A percentile compares a stretch with the other conserved stretches of the same genome.
Evolutionary conservation across 805 yeast species (phyloP).

Genomic region (Candida wancherniae): DNA sequence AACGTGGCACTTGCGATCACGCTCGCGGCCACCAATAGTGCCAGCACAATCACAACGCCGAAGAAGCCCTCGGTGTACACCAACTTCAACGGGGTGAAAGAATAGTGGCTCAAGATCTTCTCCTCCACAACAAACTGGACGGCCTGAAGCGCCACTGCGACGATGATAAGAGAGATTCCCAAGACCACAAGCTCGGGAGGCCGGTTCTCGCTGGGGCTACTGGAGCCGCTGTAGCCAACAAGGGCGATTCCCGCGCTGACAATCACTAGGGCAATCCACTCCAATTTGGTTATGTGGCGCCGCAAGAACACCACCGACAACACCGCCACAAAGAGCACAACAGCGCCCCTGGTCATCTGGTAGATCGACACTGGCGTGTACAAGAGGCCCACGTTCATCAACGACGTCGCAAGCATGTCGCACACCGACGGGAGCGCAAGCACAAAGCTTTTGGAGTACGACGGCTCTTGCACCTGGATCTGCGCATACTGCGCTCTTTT

Average conservation of each 20-base stretch:
- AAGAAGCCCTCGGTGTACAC: slow-evolving; percentile 74
- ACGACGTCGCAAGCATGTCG: slow-evolving; percentile 69
- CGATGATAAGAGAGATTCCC: slow-evolving; percentile 55
- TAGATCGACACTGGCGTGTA: slow-evolving; percentile 75
- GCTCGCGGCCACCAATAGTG: slow-evolving; percentile 43
- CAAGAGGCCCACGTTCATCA: slow-evolving; percentile 69
- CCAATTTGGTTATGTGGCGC: slow-evolving; percentile 50
- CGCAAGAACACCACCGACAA: slow-evolving; percentile 61
- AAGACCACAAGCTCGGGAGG: slow-evolving; percentile 31
- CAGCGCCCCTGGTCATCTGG: slow-evolving; percentile 81
- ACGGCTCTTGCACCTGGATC: slow-evolving; percentile 8
- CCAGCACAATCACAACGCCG: slow-evolving; percentile 47
- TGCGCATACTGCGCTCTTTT: slow-evolving; percentile 10
- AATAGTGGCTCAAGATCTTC: slow-evolving; percentile 49
- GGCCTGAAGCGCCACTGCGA: slow-evolving; percentile 67
- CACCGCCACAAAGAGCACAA: slow-evolving; percentile 70
- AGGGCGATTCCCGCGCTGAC: slow-evolving; percentile 66
- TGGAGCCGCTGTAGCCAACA: slow-evolving; percentile 68
- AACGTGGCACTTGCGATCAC: slow-evolving; percentile 32
- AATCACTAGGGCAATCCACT: slow-evolving; percentile 63
- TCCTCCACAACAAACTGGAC: slow-evolving; percentile 78
- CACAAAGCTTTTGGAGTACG: slow-evolving; percentile 9
- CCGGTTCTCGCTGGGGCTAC: slow-evolving; percentile 17
- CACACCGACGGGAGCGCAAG: slow-evolving; percentile 61
- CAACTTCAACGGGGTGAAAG: slow-evolving; percentile 55